Base-by-base conservation (phyloP, 495 filamentous ascomycete genomes). In the Thermothielavioides terrestris region DNA sequence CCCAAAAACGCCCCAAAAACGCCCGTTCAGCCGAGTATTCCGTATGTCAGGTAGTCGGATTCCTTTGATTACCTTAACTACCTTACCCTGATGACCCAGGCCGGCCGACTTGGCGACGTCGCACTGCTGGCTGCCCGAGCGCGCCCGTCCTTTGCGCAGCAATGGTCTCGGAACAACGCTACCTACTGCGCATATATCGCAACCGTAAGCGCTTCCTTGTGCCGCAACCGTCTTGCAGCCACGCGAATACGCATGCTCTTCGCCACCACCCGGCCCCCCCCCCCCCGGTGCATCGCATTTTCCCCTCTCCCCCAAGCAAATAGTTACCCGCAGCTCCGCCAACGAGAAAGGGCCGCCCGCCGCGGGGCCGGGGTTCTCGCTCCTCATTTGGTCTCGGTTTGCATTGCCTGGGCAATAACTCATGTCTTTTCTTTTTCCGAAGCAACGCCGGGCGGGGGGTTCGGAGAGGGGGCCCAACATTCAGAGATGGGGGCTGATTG, bases 231-330 rank as follows among this genome's bases (percentile, higher is more conserved):
- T n/a, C n/a, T n/a, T n/a, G n/a, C n/a, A n/a, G n/a, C n/a, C n/a
- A n/a, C n/a, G n/a, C n/a, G n/a, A n/a, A n/a, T n/a, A n/a, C n/a
- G n/a, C n/a, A n/a, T n/a, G n/a, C n/a, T 36, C 42, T 54, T 53
- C 32, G 54, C 54, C 52, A 45, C 55, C 40, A 41, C 43, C 49
- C 49, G 39, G 20, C 50, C 9, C 26, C 25, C 42, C n/a, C n/a
- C n/a, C n/a, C n/a, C n/a, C n/a, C n/a, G n/a, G 27, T 30, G 50
- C 56, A 52, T 44, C 49, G 53, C 56, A 50, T 47, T n/a, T n/a
- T n/a, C n/a, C n/a, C n/a, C n/a, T n/a, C n/a, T n/a, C 49, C 55
- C 42, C 39, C 53, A 53, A 56, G 49, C 56, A 50, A 56, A 49
- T 55, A 45, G 56, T n/a, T n/a, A n/a, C n/a, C n/a, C 53, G 49